phyloP scores from a whole-genome alignment of 1,284 basidiomycete species.

The Rhodotorula sp. region DNA sequence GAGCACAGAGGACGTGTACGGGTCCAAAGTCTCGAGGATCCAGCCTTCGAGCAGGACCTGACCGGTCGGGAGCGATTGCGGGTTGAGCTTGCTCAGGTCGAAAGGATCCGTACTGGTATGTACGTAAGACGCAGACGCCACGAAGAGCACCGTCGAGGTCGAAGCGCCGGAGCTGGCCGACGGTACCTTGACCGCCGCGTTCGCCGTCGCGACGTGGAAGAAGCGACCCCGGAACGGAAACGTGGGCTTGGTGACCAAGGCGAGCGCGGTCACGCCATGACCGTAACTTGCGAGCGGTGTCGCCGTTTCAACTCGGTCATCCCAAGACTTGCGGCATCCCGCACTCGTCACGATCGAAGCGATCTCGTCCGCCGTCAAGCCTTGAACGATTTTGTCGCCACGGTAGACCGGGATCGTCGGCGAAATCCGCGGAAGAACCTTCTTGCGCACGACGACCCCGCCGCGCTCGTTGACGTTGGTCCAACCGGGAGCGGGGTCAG shows the following conservation, averaged over 20 bases:
- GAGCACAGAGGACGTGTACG: slow-evolving; percentile 92
- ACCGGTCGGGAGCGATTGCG: slow-evolving; percentile 70
- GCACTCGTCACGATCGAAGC: slow-evolving; percentile 68
- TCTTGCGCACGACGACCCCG: slow-evolving; percentile 73
- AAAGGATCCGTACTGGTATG: slow-evolving; percentile 54
- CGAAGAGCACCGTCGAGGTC: slow-evolving; percentile 51
- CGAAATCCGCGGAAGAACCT: slow-evolving; percentile 73
- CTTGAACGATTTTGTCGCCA: slow-evolving; percentile 89
- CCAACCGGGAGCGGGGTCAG: slow-evolving; percentile 66
- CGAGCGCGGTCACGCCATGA: slow-evolving; percentile 63
- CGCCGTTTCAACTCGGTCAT: slow-evolving; percentile 72
- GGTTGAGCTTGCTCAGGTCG: slow-evolving; percentile 71
- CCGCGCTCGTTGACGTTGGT: slow-evolving; percentile 71
- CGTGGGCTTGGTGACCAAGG: slow-evolving; percentile 47
- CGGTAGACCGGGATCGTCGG: slow-evolving; percentile 78
- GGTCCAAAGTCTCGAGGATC: slow-evolving; percentile 95
- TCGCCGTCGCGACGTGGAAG: slow-evolving; percentile 73
- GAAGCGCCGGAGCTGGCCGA: slow-evolving; percentile 52
- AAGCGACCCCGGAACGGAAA: slow-evolving; percentile 87
- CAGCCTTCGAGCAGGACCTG: slow-evolving; percentile 88
- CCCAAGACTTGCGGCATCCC: slow-evolving; percentile 74
- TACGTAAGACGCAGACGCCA: slow-evolving; percentile 53
- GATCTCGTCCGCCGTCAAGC: slow-evolving; percentile 89
- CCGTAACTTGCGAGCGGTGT: slow-evolving; percentile 76
- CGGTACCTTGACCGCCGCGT: slow-evolving; percentile 61